Base-by-base conservation (phyloP, 805 yeast species). In the Candida schatavii region DNA sequence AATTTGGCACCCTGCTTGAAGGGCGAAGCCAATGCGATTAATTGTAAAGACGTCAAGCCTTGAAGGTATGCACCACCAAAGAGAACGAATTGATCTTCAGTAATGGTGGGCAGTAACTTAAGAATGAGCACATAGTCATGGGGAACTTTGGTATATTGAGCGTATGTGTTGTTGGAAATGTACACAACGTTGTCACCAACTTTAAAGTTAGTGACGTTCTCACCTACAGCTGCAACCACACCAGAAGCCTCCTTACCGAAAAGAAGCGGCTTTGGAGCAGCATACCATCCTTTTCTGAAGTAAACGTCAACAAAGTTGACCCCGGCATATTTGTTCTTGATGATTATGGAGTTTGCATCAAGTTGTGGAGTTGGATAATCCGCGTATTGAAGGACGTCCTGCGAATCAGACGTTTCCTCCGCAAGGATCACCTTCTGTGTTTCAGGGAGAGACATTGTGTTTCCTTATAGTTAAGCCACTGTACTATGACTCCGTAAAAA, bases 301-400 rank as follows among this genome's bases (percentile, higher is more conserved):
- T 89, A 90, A 3, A 80, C 70, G 54, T 90, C 97, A 49, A 88
- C 84, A 68, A 77, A 85, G 53, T 88, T 88, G 54, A 88, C 67
- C 26, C 98, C 98, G 10, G 89, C 74, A 51, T 77, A 88, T 42
- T 68, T 72, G 70, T 85, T 86, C 62, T 84, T 83, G 56, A 90
- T 71, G 9, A 90, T 57, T 46, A 88, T 87, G 22, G 47, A 44
- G 40, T 73, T 69, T 3, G 68, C 72, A 4, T 64, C 57, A 40
- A 83, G 69, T 34, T 64, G 57, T 3, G 95, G 95, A 4, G 82
- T 76, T 3, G 83, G 79, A 28, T 66, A 59, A 29, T 81, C 81
- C 5, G 34, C 74, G 54, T 78, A 82, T 51, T 78, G 66, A 34
- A 87, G 62, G 3, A 77, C 84, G 27, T 81, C 88, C 13, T 74